Evolutionary conservation across 2,329 filamentous ascomycete species (phyloP), one percentile per base, ranked within the genome.

Genomic region (Ramichloridium luteum): DNA sequence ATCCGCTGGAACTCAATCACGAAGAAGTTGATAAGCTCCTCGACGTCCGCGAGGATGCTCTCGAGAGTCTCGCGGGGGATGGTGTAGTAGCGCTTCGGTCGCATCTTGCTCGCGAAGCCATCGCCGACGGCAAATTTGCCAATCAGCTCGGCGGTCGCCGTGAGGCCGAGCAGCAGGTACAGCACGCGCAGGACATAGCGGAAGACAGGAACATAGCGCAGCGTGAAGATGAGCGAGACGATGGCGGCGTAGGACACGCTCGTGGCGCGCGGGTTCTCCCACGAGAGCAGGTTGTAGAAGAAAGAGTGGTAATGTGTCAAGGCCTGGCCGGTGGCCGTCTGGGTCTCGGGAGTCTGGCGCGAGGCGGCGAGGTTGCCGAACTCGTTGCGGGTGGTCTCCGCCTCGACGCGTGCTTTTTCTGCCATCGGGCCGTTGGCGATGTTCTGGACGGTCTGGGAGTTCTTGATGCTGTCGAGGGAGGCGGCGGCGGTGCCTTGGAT

Each of bases 1-100:
- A 77, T 65, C 36, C 74, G 68, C 61, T 78, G 74, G 51, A 73
- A 71, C 52, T 78, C 74, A 40, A 78, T 75, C 44, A 77, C 64
- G 56, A 77, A 73, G 59, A 78, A 78, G 60, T 77, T 76, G 57
- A 72, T 62, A 32, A 78, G 60, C 57, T 77, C 72, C 53, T 74
- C 70, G 10, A 74, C 51, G 50, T 77, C 74, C 42, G 74, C 72
- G 29, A 74, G 57, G 13, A 72, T 56, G 36, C 65, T 68, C 53
- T 77, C 73, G 20, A 76, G 61, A 29, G 68, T 71, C 45, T 76
- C 73, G 51, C 72, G 72, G 20, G 72, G 70, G 36, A 78, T 68
- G 29, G 68, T 74, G 60, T 74, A 77, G 64, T 78, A 78, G 50
- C 70, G 69, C 49, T 64, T 65, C 14, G 74, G 74, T 36, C 74